These are phyloP conservation scores for Spergularia marina DNA, from an alignment of 148 eudicot species.

Conservation along the genomic window DNA sequence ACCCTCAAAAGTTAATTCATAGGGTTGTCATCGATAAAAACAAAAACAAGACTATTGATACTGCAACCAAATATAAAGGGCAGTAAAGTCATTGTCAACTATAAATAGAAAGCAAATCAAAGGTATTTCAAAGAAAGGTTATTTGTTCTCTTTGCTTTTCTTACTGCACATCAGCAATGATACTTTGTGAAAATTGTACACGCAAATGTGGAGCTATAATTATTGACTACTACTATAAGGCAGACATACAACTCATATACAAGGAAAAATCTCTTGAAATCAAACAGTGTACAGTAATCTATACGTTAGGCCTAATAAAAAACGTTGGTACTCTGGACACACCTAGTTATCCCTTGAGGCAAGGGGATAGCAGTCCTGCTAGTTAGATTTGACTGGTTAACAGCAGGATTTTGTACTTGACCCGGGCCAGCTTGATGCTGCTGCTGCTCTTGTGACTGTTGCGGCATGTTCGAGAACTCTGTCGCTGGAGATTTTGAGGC, in stretches of 20 bases:
- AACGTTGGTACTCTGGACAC: conserved; percentile 73
- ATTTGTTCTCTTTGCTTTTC: neutral
- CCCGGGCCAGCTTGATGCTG: conserved; percentile 49
- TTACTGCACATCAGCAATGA: conserved; percentile 1
- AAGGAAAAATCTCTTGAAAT: conserved; percentile 31
- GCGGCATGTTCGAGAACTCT: conserved; percentile 50
- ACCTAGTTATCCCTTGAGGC: conserved; percentile 99
- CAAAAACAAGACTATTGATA: conserved; percentile 3
- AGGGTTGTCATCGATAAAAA: neutral
- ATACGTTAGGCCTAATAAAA: conserved; percentile 47
- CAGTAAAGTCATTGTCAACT: neutral
- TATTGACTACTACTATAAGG: conserved; percentile 26
- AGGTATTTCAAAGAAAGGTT: neutral
- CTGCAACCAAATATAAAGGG: conserved; percentile 8
- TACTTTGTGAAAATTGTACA: conserved; percentile 7
- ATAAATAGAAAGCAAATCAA: neutral
- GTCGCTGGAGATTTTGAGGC: conserved; percentile 42
- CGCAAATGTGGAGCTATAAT: conserved; percentile 16
- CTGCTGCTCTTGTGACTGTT: conserved; percentile 41
- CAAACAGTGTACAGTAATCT: conserved; percentile 37
- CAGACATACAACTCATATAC: conserved; percentile 38
- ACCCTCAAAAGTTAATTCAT: neutral
- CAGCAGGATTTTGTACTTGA: conserved; percentile 52
- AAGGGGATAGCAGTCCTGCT: conserved; percentile 67
- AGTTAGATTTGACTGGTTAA: conserved; percentile 55